Evolutionary conservation across 2,329 filamentous ascomycete species (phyloP).

Genomic region (Rhynchosporium agropyri): DNA sequence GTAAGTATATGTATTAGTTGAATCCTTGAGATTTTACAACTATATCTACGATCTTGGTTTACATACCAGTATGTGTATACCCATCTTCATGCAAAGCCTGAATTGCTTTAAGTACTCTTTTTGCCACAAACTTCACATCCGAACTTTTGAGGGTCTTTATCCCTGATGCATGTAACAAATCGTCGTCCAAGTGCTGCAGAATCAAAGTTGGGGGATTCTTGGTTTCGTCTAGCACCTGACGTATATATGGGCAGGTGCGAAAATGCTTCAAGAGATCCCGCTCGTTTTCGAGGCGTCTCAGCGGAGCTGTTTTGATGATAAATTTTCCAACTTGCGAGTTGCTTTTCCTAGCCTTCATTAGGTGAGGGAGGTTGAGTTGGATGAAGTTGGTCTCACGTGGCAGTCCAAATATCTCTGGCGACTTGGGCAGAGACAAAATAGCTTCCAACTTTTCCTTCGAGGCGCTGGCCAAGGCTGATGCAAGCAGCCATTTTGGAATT

Average conservation of each 20-base stretch:
- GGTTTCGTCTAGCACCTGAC: slow-evolving; percentile 35
- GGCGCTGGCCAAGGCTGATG: slow-evolving; percentile 32
- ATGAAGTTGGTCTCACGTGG: slow-evolving; percentile 32
- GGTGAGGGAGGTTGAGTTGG: slow-evolving; percentile 23
- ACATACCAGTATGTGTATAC: slow-evolving; percentile 35
- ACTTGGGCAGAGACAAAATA: slow-evolving; percentile 32
- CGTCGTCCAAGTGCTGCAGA: slow-evolving; percentile 32
- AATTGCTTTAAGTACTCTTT: slow-evolving; percentile 34
- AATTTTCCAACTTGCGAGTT: slow-evolving; percentile 32
- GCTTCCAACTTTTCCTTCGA: slow-evolving; percentile 34
- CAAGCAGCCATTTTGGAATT: slow-evolving; percentile 31
- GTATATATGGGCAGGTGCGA: slow-evolving; percentile 28
- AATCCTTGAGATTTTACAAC: slow-evolving; percentile 26
- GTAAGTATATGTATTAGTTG: slow-evolving; percentile 33
- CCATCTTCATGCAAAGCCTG: slow-evolving; percentile 35
- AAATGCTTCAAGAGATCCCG: slow-evolving; percentile 35
- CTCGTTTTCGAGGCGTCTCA: slow-evolving; percentile 35
- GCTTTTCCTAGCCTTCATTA: slow-evolving; percentile 32
- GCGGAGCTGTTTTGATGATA: slow-evolving; percentile 34
- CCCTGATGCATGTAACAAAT: slow-evolving; percentile 25
- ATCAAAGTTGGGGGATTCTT: slow-evolving; percentile 35
- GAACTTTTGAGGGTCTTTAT: slow-evolving; percentile 29
- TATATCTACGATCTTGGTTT: slow-evolving; percentile 24
- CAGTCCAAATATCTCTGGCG: slow-evolving; percentile 33
- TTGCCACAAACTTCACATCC: slow-evolving; percentile 34